These are phyloP conservation scores for Calocera viscosa DNA, from an alignment of 768 basidiomycete genomes.

Conservation along the genomic window DNA sequence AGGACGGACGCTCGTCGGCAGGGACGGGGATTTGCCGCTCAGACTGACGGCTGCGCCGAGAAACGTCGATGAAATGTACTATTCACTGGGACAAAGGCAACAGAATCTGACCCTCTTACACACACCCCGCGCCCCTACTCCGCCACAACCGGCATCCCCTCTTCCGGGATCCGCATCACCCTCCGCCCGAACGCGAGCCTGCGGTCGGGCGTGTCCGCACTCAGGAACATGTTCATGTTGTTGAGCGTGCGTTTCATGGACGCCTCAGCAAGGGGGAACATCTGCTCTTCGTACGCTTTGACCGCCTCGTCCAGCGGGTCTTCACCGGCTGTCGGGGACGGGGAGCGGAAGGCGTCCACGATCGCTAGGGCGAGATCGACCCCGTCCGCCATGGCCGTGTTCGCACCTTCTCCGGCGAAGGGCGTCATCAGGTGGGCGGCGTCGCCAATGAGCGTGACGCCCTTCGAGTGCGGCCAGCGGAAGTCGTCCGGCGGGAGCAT, in stretches of 20 bases:
- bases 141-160: too few relatives aligned
- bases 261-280: not conserved
- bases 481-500: conserved; percentile 13
- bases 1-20: too few relatives aligned
- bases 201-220: not conserved
- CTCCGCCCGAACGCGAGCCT: too few relatives aligned
- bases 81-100: too few relatives aligned
- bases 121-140: too few relatives aligned
- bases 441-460: conserved; percentile 26
- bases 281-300: not conserved
- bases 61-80: too few relatives aligned
- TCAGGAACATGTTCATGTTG: conserved; percentile 11
- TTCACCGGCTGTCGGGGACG: too few relatives aligned
- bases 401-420: conserved; percentile 31
- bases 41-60: too few relatives aligned
- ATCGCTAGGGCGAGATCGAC: conserved; percentile 15
- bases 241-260: conserved; percentile 10
- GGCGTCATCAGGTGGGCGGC: conserved; percentile 32
- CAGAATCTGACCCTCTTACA: too few relatives aligned
- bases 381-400: conserved; percentile 28
- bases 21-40: too few relatives aligned
- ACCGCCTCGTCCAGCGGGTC: not conserved
- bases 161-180: too few relatives aligned
- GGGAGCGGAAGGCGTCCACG: conserved; percentile 7
- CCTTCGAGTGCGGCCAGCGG: conserved; percentile 11